Percentiles rank a stretch among this genome's conserved stretches.
Evolutionary conservation across 306 rosid genomes (phyloP).

Genomic region (Adenanthera pavonina): DNA sequence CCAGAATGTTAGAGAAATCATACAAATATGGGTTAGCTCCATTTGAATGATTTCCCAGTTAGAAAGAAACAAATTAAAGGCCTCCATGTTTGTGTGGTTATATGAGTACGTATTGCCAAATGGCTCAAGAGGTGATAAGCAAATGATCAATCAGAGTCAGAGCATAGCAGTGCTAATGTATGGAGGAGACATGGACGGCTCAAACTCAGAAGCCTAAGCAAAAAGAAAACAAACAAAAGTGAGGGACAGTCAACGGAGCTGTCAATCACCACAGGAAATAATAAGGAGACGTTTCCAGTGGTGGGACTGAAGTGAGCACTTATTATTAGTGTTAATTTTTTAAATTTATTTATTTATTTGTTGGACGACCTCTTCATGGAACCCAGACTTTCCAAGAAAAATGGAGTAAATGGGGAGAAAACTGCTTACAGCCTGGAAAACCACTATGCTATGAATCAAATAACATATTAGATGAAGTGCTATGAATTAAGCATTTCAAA

Average conservation of each 20-base stretch:
- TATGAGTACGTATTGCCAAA: not conserved
- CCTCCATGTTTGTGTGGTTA: not conserved
- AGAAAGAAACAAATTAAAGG: not conserved
- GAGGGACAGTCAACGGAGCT: slow-evolving; percentile 35
- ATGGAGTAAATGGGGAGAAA: too few species aligned
- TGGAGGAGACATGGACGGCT: slow-evolving; percentile 5
- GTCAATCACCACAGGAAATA: slow-evolving; percentile 30
- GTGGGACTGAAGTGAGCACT: not conserved
- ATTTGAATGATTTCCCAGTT: not conserved
- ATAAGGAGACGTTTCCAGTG: slow-evolving; percentile 8
- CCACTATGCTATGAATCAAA: too few species aligned
- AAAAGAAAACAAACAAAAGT: not conserved
- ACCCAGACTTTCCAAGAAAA: too few species aligned
- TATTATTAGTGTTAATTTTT: too few species aligned
- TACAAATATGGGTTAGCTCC: not conserved
- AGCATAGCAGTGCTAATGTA: not conserved
- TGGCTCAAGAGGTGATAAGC: not conserved
- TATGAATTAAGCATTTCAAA: not conserved
- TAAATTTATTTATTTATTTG: too few species aligned
- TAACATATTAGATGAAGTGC: too few species aligned
- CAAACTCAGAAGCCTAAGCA: not conserved
- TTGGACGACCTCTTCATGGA: too few species aligned
- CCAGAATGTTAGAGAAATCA: too few species aligned
- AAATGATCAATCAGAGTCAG: too few species aligned
- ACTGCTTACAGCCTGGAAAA: too few species aligned